Base-by-base conservation (phyloP, 257 asterid genomes). In the Salvia miltiorrhiza region DNA sequence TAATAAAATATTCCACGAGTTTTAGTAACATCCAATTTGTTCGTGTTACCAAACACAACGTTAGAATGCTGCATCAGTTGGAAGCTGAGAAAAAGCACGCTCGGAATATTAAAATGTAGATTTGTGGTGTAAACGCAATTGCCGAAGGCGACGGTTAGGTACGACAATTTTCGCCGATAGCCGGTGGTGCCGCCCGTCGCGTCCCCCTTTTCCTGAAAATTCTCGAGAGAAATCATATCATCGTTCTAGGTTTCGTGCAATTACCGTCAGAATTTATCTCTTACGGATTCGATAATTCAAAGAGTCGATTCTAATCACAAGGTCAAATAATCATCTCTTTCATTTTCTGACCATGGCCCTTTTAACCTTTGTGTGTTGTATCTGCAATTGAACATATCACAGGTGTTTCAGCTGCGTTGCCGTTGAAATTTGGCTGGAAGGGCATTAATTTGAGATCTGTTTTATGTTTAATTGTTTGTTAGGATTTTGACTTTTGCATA, bases 151-250 rank as follows among this genome's bases (percentile, higher is more conserved):
- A 47, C 76, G 71, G 54, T 59, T 28, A 16, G 61, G 65, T 43
- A 49, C 71, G 72, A 65, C 72, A 26, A 61, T 43, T 17, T 45
- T 73, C 21, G 49, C 73, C 76, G 47, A 39, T 43, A 30, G 74
- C 75, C 64, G 77, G 71, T 78, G 76, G 63, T 75, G 66, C 77
- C 73, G 77, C 30, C 71, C 71, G 45, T 71, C 59, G 52, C 54
- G 58, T 49, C 26, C 57, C 39, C 55, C 55, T 44, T 54, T 23
- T 44, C 19, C 52, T 32, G 64, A 35, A 9, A 10, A 4, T 40
- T 33, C 14, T 20, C 14, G 11, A 21, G 13, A 23, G 21, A 33
- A 58, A 43, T 28, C 12, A 39, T 1, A 11, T 11, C 26, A 11
- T 76, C 47, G n/a, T 23, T 70, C 41, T 43, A 13, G 24, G 52